Evolutionary conservation across 768 basidiomycete species (phyloP).

Genomic region (Psilocybe subaeruginosa): DNA sequence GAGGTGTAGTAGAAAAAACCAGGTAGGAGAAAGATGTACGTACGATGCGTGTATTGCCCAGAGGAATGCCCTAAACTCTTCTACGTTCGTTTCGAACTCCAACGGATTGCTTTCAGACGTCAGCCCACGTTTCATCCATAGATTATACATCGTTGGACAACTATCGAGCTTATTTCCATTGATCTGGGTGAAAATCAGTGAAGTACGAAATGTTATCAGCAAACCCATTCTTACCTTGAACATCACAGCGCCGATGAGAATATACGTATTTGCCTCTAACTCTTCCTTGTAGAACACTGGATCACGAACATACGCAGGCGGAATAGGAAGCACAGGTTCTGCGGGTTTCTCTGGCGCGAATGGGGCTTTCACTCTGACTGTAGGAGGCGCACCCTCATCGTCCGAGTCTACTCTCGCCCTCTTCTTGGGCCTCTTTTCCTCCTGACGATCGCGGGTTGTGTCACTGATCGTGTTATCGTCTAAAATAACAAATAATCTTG

Average conservation of each 20-base stretch:
- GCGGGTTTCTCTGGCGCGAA: background rate
- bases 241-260: conserved; percentile 45
- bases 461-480: conserved; percentile 35
- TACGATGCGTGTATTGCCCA: conserved; percentile 58
- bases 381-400: conserved; percentile 22
- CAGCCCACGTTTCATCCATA: conserved; percentile 14
- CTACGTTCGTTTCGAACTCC: conserved; percentile 42
- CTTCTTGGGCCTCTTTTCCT: conserved; percentile 25
- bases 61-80: conserved; percentile 53
- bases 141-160: conserved; percentile 20
- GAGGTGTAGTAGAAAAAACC: background rate
- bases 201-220: background rate
- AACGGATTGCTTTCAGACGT: conserved; percentile 40
- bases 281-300: conserved; percentile 41
- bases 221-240: conserved; percentile 46
- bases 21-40: conserved; percentile 22
- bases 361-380: no score
- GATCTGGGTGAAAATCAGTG: conserved; percentile 21
- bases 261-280: conserved; percentile 38
- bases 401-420: conserved; percentile 28
- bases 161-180: conserved; percentile 24
- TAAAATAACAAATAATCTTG: conserved; percentile 27
- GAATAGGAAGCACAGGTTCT: background rate
- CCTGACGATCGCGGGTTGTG: conserved; percentile 27
- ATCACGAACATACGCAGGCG: conserved; percentile 22